Percentiles rank a stretch among this genome's conserved stretches.
Evolutionary conservation across 2,329 filamentous ascomycete genomes (phyloP).

Genomic region (Xylaria sp.): DNA sequence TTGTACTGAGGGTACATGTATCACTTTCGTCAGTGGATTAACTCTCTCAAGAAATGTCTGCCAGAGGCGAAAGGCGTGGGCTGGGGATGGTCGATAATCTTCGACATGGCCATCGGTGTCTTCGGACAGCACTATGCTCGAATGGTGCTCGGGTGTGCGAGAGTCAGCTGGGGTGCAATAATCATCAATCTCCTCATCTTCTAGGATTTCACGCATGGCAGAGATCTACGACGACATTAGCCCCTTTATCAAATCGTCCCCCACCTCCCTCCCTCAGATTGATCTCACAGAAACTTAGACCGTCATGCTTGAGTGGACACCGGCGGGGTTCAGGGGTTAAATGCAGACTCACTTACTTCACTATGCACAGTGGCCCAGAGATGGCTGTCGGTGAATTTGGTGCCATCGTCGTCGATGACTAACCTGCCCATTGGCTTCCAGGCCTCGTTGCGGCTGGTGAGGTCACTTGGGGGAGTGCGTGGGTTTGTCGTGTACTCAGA

Average conservation of each 20-base stretch:
- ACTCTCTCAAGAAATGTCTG: conserved; percentile 79
- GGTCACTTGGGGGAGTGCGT: conserved; percentile 40
- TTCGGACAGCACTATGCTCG: conserved; percentile 62
- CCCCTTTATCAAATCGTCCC: background rate
- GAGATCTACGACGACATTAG: conserved; percentile 56
- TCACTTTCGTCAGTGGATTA: conserved; percentile 67
- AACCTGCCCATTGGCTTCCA: conserved; percentile 65
- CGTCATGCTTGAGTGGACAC: background rate
- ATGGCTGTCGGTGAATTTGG: conserved; percentile 68
- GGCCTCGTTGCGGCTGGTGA: conserved; percentile 49
- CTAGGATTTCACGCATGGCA: conserved; percentile 69
- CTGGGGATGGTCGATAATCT: conserved; percentile 71
- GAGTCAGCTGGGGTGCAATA: conserved; percentile 56
- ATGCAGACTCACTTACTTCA: conserved; percentile 57
- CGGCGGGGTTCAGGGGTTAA: background rate
- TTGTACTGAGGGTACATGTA: conserved; percentile 78
- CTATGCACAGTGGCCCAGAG: conserved; percentile 66
- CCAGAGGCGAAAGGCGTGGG: conserved; percentile 78
- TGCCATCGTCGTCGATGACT: conserved; percentile 64
- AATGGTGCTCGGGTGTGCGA: conserved; percentile 63
- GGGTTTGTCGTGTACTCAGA: conserved; percentile 64
- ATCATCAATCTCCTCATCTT: conserved; percentile 62
- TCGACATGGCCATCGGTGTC: conserved; percentile 55
- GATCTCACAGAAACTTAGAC: background rate
- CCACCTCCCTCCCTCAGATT: background rate